phyloP scores from a whole-genome alignment of 495 filamentous ascomycete genomes.

The Venustampulla echinocandica region DNA sequence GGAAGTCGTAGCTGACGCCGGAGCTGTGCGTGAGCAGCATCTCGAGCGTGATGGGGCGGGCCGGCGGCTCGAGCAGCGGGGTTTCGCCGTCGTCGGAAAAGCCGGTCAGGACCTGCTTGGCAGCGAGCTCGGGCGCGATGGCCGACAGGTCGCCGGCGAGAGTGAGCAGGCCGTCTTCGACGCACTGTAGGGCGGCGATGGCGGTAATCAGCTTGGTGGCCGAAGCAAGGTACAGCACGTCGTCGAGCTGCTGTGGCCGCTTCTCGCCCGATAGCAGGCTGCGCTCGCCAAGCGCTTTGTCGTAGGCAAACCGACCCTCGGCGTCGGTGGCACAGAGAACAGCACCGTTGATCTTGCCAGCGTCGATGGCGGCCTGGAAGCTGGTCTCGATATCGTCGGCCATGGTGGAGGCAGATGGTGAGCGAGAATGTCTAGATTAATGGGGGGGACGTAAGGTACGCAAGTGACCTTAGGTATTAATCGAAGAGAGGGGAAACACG shows the following conservation, averaged over 20 bases:
- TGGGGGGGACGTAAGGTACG: no score
- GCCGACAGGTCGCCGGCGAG: constrained; percentile 9
- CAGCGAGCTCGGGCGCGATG: constrained; percentile 23
- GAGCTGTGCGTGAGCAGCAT: constrained; percentile 29
- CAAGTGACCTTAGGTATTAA: no score
- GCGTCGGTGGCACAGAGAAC: constrained; percentile 31
- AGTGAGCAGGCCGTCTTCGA: constrained; percentile 42
- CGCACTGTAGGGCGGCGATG: constrained; percentile 51
- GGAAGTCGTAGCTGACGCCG: constrained; percentile 37
- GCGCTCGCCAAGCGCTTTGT: constrained; percentile 19
- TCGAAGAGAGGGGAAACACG: no score
- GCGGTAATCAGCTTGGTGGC: constrained; percentile 46
- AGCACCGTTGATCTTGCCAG: constrained; percentile 39
- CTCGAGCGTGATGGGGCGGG: constrained; percentile 31
- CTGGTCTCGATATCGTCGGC: constrained; percentile 19
- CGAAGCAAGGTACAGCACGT: constrained; percentile 48
- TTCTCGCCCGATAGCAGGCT: constrained; percentile 33
- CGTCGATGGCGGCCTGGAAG: constrained; percentile 32
- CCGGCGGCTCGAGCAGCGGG: constrained; percentile 21
- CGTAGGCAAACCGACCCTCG: constrained; percentile 23
- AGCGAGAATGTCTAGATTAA: no score
- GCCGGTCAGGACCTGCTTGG: constrained; percentile 16
- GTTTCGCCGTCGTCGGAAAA: constrained; percentile 20
- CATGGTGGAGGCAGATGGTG: no score
- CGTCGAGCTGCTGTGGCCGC: constrained; percentile 34